Conservation (phyloP, 305 asterid genomes). For the Solanum chacoense region DNA sequence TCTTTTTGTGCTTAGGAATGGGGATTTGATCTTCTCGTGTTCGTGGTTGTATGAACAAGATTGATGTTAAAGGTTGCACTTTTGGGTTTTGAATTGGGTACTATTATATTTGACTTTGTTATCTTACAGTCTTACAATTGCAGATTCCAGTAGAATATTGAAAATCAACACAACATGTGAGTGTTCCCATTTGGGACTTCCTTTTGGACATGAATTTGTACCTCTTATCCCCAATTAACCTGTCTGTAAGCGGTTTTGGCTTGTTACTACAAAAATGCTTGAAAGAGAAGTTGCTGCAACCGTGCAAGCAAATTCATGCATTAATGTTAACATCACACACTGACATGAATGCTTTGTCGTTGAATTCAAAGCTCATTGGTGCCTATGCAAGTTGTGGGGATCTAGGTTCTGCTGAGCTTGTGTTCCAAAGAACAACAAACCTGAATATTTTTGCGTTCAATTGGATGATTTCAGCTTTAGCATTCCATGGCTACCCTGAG, state of each 20-base stretch:
- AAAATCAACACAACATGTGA: not conserved
- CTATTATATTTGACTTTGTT: not conserved
- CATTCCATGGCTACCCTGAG: slow-evolving; percentile 22
- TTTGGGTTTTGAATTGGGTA: not conserved
- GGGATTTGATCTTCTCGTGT: not conserved
- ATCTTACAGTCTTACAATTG: not conserved
- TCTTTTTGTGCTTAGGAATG: not conserved
- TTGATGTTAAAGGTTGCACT: not conserved
- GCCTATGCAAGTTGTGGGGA: slow-evolving; percentile 57
- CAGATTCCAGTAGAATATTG: not conserved
- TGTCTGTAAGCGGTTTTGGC: slow-evolving; percentile 15
- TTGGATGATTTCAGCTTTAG: slow-evolving; percentile 43
- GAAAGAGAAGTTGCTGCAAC: slow-evolving; percentile 30
- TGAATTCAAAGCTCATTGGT: slow-evolving; percentile 50
- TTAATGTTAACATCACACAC: slow-evolving; percentile 23
- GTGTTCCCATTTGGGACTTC: not conserved
- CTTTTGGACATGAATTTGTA: not conserved
- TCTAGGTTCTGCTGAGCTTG: slow-evolving; percentile 30
- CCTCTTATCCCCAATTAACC: not conserved
- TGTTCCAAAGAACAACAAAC: slow-evolving; percentile 28
- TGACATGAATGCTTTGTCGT: slow-evolving; percentile 21
- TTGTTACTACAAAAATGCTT: slow-evolving; percentile 35
- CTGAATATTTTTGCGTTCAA: slow-evolving; percentile 51
- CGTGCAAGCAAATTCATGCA: slow-evolving; percentile 53
- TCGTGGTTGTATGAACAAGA: not conserved